phyloP scores from a whole-genome alignment of 257 asterid genomes.

The Salvia miltiorrhiza region DNA sequence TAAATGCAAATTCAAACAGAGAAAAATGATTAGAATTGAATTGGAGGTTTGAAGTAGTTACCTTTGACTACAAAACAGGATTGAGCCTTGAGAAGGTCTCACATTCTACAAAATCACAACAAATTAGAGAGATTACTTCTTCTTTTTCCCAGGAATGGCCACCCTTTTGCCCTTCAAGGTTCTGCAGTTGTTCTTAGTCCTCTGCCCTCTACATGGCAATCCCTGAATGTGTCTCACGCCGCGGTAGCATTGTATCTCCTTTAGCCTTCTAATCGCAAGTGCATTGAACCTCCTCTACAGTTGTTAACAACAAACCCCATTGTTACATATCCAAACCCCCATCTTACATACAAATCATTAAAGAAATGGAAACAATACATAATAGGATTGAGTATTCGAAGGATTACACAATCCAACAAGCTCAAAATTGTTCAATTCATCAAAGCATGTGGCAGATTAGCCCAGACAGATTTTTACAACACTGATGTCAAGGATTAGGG shows the following conservation, averaged over 20 bases:
- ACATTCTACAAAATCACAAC: constrained; percentile 18
- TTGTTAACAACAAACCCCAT: background rate
- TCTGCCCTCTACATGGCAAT: constrained; percentile 92
- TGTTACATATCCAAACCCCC: background rate
- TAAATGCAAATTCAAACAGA: background rate
- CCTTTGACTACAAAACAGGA: constrained; percentile 11
- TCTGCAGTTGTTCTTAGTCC: constrained; percentile 92
- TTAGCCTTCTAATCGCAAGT: constrained; percentile 78
- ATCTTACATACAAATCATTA: background rate
- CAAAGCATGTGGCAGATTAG: background rate
- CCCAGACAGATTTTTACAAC: background rate
- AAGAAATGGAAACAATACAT: background rate
- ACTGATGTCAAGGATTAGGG: background rate
- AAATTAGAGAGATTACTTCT: constrained; percentile 36
- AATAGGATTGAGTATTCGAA: background rate
- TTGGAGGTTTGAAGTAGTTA: background rate
- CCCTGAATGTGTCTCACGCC: constrained; percentile 90
- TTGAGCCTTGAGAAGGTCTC: background rate
- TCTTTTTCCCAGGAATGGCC: constrained; percentile 88
- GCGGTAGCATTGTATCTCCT: constrained; percentile 95
- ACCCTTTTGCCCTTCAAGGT: constrained; percentile 90
- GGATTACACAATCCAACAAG: background rate
- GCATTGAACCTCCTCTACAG: constrained; percentile 86
- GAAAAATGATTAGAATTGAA: constrained; percentile 18
- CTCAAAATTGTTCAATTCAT: background rate